A percentile compares a stretch with the other conserved stretches of the same genome.
phyloP scores from a whole-genome alignment of 345 rosid species.

The Populus alba region DNA sequence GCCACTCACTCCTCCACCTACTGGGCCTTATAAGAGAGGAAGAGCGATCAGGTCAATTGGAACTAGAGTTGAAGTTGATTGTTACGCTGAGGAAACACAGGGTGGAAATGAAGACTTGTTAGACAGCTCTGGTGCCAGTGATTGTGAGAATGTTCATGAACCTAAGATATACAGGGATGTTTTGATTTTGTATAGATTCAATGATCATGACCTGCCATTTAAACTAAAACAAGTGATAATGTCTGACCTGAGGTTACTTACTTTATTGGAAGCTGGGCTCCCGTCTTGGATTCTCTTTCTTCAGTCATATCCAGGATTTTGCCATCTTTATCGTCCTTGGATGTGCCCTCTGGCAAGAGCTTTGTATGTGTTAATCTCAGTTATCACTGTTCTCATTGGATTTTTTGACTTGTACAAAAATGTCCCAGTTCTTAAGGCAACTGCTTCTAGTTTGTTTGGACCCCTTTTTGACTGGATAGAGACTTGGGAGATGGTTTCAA shows the following conservation, averaged over 20 bases:
- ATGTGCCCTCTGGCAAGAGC: constrained; percentile 96
- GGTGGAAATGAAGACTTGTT: constrained; percentile 32
- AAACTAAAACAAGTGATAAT: constrained; percentile 67
- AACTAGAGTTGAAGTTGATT: constrained; percentile 53
- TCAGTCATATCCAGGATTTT: constrained; percentile 91
- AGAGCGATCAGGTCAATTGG: constrained; percentile 45
- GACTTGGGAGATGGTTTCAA: constrained; percentile 95
- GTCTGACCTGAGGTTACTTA: constrained; percentile 75
- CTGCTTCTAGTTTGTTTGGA: constrained; percentile 80
- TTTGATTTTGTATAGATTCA: constrained; percentile 68
- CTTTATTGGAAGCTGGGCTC: constrained; percentile 90
- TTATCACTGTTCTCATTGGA: constrained; percentile 81
- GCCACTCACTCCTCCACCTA: constrained; percentile 71
- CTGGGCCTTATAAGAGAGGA: constrained; percentile 77
- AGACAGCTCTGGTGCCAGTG: constrained; percentile 27
- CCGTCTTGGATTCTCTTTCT: constrained; percentile 98
- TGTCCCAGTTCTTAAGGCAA: constrained; percentile 91
- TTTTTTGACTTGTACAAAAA: constrained; percentile 95
- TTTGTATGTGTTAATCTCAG: constrained; percentile 68
- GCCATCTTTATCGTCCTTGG: constrained; percentile 96
- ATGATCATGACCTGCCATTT: constrained; percentile 78
- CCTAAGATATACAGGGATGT: constrained; percentile 65
- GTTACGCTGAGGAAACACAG: constrained; percentile 60
- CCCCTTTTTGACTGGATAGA: constrained; percentile 95
- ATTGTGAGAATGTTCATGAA: constrained; percentile 43